Evolutionary conservation across 129 eudicot genomes (phyloP).

Genomic region (Solidago caesia): DNA sequence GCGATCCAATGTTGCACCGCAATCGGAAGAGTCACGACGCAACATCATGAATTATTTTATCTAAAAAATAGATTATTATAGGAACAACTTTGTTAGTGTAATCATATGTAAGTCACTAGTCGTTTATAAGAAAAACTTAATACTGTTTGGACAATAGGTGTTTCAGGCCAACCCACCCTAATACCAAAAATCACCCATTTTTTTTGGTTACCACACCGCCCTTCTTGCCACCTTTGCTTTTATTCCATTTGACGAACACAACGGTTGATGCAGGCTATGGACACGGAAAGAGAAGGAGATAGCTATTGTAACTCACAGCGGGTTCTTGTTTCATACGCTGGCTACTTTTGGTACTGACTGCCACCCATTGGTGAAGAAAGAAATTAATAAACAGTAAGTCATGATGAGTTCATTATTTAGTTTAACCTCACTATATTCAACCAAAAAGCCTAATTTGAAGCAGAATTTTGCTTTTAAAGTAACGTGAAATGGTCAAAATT

Average conservation of each 20-base stretch:
- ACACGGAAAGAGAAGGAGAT: conserved; percentile 91
- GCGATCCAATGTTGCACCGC: too few relatives aligned
- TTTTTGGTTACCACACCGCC: not conserved
- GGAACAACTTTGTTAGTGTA: not conserved
- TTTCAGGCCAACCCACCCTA: not conserved
- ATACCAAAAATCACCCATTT: not conserved
- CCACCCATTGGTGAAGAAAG: conserved; percentile 67
- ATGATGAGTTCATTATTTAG: conserved; percentile 10
- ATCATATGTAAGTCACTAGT: not conserved
- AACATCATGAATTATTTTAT: too few relatives aligned
- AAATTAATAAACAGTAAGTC: conserved; percentile 78
- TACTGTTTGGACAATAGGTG: not conserved
- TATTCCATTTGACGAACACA: not conserved
- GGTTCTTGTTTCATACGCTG: conserved; percentile 85
- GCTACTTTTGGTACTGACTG: conserved; percentile 63
- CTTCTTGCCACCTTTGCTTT: not conserved
- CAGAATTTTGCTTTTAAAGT: not conserved
- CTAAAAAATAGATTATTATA: too few relatives aligned
- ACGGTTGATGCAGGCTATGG: conserved; percentile 56
- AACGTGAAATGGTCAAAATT: not conserved
- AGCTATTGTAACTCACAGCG: conserved; percentile 94
- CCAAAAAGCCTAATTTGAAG: not conserved
- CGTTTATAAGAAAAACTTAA: not conserved
- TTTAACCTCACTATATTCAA: not conserved
- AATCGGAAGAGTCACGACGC: too few relatives aligned